Evolutionary conservation across 2,329 filamentous ascomycete genomes (phyloP).

Genomic region (Nectriaceae sp.): DNA sequence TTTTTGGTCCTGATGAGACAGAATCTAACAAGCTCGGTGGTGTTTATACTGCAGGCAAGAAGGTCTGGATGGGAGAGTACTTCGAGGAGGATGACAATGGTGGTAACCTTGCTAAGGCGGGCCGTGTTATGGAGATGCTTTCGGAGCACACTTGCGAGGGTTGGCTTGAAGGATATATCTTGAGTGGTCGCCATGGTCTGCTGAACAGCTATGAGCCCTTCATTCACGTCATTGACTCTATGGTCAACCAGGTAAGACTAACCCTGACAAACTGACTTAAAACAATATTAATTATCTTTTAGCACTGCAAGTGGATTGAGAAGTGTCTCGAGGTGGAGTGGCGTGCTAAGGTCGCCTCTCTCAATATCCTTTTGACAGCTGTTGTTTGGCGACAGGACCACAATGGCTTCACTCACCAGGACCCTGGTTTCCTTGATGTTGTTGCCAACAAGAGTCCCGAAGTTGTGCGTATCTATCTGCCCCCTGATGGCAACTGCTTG

Average conservation of each 20-base stretch:
- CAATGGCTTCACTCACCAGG: constrained; percentile 82
- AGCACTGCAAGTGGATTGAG: constrained; percentile 83
- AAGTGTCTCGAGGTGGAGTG: constrained; percentile 80
- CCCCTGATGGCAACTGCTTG: constrained; percentile 77
- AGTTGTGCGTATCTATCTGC: constrained; percentile 78
- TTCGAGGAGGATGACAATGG: constrained; percentile 76
- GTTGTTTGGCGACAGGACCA: constrained; percentile 84
- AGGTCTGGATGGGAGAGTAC: constrained; percentile 79
- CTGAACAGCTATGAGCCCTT: constrained; percentile 84
- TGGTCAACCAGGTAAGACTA: constrained; percentile 70
- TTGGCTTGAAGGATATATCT: constrained; percentile 78
- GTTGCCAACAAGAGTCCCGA: constrained; percentile 80
- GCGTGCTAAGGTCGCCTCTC: constrained; percentile 71
- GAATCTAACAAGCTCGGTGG: constrained; percentile 76
- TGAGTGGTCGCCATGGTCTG: constrained; percentile 74
- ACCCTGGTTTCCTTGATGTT: constrained; percentile 78
- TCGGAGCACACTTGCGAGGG: constrained; percentile 79
- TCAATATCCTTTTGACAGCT: constrained; percentile 78
- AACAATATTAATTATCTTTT: constrained; percentile 9
- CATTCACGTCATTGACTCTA: constrained; percentile 80
- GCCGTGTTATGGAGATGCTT: constrained; percentile 83
- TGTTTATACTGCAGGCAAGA: constrained; percentile 74
- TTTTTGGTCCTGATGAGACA: constrained; percentile 80
- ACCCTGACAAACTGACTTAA: not conserved
- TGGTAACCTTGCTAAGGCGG: constrained; percentile 68